A percentile compares a stretch with the other conserved stretches of the same genome.
Evolutionary conservation across 805 yeast species (phyloP).

Genomic region (Wickerhamomyces sydowiorum): DNA sequence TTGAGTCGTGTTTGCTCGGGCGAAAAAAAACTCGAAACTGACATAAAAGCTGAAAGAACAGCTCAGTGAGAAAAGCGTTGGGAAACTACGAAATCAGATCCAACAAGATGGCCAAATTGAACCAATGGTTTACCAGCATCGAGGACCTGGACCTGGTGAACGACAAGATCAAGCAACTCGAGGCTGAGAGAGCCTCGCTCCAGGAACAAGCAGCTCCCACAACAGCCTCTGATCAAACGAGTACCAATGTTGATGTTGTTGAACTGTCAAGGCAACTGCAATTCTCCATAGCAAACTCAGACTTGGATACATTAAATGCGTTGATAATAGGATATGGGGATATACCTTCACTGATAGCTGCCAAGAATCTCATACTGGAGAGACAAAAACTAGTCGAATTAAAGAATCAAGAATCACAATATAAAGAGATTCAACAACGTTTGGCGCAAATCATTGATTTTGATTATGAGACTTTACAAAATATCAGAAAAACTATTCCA

Average conservation of each 20-base stretch:
- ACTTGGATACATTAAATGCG: conserved; percentile 15
- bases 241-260: conserved; percentile 8
- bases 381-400: conserved; percentile 1
- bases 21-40: not conserved
- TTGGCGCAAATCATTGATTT: conserved; percentile 7
- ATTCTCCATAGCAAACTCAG: conserved; percentile 10
- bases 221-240: conserved; percentile 9
- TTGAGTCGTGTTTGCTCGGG: no score
- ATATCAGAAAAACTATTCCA: conserved; percentile 4
- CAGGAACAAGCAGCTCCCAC: conserved; percentile 6
- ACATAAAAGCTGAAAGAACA: not conserved
- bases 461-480: conserved; percentile 7
- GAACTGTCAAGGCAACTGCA: conserved; percentile 12
- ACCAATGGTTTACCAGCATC: conserved; percentile 12
- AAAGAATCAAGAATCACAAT: conserved; percentile 3
- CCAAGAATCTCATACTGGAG: conserved; percentile 9
- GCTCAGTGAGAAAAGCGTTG: not conserved
- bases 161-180: conserved; percentile 19
- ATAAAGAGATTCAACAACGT: conserved; percentile 4
- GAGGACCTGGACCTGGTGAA: conserved; percentile 24
- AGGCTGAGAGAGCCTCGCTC: conserved; percentile 17
- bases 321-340: conserved; percentile 17
- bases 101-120: not conserved
- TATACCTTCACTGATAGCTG: conserved; percentile 11
- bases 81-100: not conserved